Evolutionary conservation across 2,329 filamentous ascomycete genomes (phyloP).

Genomic region (Colletotrichum eremochloae): DNA sequence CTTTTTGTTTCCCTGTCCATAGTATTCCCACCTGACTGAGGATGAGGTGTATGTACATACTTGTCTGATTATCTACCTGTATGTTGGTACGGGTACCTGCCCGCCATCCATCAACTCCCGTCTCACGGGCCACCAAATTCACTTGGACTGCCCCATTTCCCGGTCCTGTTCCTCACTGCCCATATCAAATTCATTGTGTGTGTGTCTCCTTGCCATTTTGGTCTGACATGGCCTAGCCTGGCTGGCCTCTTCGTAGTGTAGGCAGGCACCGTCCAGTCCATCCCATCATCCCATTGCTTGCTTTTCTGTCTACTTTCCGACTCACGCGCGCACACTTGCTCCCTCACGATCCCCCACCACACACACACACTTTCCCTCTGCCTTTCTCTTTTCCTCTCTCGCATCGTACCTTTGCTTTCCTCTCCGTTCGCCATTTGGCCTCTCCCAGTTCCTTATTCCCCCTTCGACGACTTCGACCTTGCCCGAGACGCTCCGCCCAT

Average conservation of each 20-base stretch:
- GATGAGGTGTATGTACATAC: not conserved
- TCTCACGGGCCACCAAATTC: slow-evolving; percentile 21
- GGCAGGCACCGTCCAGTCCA: not conserved
- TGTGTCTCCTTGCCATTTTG: not conserved
- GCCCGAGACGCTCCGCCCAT: not conserved
- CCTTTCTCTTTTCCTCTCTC: slow-evolving; percentile 4
- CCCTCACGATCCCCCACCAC: not conserved
- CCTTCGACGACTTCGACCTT: not conserved
- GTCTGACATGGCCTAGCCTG: not conserved
- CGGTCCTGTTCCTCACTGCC: slow-evolving; percentile 23
- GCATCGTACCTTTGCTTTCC: slow-evolving; percentile 10
- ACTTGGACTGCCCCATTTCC: slow-evolving; percentile 29
- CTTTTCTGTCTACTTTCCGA: slow-evolving; percentile 7
- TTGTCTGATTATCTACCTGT: not conserved
- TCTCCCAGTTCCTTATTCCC: slow-evolving; percentile 14
- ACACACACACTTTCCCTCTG: slow-evolving; percentile 6
- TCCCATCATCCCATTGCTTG: slow-evolving; percentile 12
- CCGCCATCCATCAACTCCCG: slow-evolving; percentile 16
- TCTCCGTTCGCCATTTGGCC: not conserved
- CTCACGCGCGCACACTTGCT: not conserved
- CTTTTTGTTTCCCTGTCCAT: slow-evolving; percentile 24
- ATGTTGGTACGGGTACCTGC: not conserved
- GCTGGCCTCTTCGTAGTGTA: not conserved
- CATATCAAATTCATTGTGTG: not conserved
- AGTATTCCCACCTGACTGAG: slow-evolving; percentile 30